Percentiles rank a stretch among this genome's conserved stretches.
Conservation (phyloP, 176 grass and related monocot species). For the Cocos nucifera region DNA sequence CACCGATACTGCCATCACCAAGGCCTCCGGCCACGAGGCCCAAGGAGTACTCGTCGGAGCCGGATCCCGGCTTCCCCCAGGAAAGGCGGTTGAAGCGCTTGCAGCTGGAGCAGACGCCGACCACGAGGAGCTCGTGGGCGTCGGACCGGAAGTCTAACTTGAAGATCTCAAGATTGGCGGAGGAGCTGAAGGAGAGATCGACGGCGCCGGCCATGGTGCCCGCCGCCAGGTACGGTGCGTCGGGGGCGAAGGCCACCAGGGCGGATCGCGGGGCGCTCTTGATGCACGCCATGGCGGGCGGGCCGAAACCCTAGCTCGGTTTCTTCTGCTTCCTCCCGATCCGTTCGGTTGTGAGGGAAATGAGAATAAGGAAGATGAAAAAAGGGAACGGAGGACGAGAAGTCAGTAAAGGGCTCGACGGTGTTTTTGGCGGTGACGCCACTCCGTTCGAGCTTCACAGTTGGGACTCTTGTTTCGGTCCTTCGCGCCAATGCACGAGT, state of each 20-base stretch:
- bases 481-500: too few relatives aligned
- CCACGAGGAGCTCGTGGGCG: slow-evolving; percentile 52
- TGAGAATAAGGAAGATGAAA: too few relatives aligned
- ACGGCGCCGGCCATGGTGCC: slow-evolving; percentile 94
- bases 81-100: slow-evolving; percentile 90
- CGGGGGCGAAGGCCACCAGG: slow-evolving; percentile 71
- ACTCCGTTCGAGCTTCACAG: too few relatives aligned
- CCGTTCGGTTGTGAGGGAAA: too few relatives aligned
- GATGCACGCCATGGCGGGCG: slow-evolving; percentile 62
- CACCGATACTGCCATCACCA: slow-evolving; percentile 67
- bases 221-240: slow-evolving; percentile 75
- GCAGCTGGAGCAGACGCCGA: slow-evolving; percentile 44
- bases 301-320: too few relatives aligned
- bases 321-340: too few relatives aligned
- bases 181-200: slow-evolving; percentile 59
- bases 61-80: slow-evolving; percentile 54
- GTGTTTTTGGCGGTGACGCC: too few relatives aligned
- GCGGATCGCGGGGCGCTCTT: slow-evolving; percentile 90
- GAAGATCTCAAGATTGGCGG: slow-evolving; percentile 96
- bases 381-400: too few relatives aligned
- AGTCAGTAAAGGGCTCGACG: too few relatives aligned
- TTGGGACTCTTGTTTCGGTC: too few relatives aligned
- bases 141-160: slow-evolving; percentile 90
- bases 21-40: slow-evolving; percentile 84
- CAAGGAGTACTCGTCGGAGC: slow-evolving; percentile 53